phyloP scores from a whole-genome alignment of 495 filamentous ascomycete genomes.

The Extremus antarcticus region DNA sequence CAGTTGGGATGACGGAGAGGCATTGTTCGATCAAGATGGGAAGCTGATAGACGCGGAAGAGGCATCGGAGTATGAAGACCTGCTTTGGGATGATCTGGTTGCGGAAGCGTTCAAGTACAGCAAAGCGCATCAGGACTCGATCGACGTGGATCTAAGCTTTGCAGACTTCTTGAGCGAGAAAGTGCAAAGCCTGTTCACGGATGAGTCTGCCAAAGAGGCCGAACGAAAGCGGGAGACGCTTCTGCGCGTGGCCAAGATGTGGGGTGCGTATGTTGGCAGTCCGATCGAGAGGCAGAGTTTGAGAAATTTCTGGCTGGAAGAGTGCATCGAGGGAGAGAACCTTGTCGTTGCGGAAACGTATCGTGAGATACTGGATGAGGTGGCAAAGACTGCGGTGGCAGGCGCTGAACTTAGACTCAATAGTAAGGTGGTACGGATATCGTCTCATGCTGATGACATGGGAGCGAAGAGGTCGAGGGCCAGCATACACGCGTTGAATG shows the following conservation, averaged over 20 bases:
- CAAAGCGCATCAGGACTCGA: conserved; percentile 51
- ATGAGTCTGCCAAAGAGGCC: conserved; percentile 24
- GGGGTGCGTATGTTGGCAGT: conserved; percentile 84
- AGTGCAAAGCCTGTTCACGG: conserved; percentile 31
- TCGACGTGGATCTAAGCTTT: conserved; percentile 56
- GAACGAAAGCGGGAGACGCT: conserved; percentile 42
- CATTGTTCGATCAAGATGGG: conserved; percentile 55
- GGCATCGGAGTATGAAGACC: conserved; percentile 43
- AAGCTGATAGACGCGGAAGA: conserved; percentile 41
- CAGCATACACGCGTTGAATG: conserved; percentile 44
- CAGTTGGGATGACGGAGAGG: conserved; percentile 45
- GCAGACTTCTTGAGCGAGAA: conserved; percentile 65
- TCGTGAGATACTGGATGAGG: conserved; percentile 54
- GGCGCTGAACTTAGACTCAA: conserved; percentile 52
- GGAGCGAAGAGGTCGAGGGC: neutral
- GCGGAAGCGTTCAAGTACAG: conserved; percentile 70
- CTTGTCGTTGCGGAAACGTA: conserved; percentile 84
- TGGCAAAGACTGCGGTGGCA: conserved; percentile 52
- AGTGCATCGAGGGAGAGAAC: conserved; percentile 88
- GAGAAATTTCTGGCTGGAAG: conserved; percentile 90
- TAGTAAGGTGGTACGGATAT: conserved; percentile 46
- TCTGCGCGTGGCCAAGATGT: conserved; percentile 58
- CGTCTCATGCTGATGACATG: conserved; percentile 23
- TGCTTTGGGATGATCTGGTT: conserved; percentile 69
- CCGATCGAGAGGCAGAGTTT: conserved; percentile 67